phyloP scores from a whole-genome alignment of 768 basidiomycete genomes.

The Russula griseocarnosa region DNA sequence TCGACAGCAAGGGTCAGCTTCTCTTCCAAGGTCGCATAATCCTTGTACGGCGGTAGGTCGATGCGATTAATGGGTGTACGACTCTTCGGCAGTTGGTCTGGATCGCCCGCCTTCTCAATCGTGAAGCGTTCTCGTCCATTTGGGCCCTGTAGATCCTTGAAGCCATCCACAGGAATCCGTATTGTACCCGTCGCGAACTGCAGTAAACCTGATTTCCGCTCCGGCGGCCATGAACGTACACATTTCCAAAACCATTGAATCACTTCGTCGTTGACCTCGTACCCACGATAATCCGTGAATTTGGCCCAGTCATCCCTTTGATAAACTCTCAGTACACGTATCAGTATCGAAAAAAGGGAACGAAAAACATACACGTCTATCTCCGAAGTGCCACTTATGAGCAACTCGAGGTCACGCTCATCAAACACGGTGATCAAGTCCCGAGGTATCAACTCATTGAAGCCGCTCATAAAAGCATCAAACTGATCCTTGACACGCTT shows the following conservation, averaged over 20 bases:
- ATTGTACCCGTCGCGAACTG: conserved; percentile 98
- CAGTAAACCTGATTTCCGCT: conserved; percentile 91
- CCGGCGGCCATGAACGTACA: conserved; percentile 94
- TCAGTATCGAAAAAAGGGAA: no score
- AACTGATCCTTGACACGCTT: conserved; percentile 98
- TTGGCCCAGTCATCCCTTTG: conserved; percentile 94
- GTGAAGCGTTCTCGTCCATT: conserved; percentile 97
- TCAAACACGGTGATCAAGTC: conserved; percentile 98
- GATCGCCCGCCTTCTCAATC: conserved; percentile 97
- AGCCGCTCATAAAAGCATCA: conserved; percentile 99
- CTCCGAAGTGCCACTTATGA: conserved; percentile 98
- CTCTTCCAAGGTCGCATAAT: conserved; percentile 89
- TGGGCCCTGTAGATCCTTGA: conserved; percentile 98
- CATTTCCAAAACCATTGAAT: conserved; percentile 99
- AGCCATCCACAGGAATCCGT: conserved; percentile 95
- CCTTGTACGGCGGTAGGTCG: conserved; percentile 96
- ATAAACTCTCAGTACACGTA: not conserved
- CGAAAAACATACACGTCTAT: conserved; percentile 81
- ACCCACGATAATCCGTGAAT: conserved; percentile 97
- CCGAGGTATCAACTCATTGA: conserved; percentile 98
- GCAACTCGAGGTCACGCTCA: conserved; percentile 92
- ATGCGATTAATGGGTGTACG: conserved; percentile 95
- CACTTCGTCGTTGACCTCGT: conserved; percentile 90
- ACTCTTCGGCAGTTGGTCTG: conserved; percentile 93
- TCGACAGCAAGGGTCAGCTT: conserved; percentile 93